A percentile compares a stretch with the other conserved stretches of the same genome.
Evolutionary conservation across 2,329 filamentous ascomycete species (phyloP).

Genomic region (Westerdykella sp.): DNA sequence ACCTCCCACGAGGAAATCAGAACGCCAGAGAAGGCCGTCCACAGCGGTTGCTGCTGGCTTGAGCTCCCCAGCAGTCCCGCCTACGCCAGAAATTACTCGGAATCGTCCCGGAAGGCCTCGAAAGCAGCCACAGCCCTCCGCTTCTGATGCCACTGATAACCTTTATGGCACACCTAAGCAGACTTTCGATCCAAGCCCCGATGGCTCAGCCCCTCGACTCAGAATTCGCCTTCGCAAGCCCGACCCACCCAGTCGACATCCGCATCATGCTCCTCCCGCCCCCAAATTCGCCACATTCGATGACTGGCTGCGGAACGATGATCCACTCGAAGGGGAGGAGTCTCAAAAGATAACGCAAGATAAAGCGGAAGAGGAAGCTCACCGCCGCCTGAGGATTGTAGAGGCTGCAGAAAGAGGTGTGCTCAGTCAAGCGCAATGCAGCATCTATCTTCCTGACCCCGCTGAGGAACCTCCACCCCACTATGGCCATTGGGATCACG

Average conservation of each 20-base stretch:
- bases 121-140: slow-evolving; percentile 13
- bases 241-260: slow-evolving; percentile 46
- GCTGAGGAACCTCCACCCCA: slow-evolving; percentile 68
- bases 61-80: slow-evolving; percentile 13
- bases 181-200: slow-evolving; percentile 10
- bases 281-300: slow-evolving; percentile 49
- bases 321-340: slow-evolving; percentile 42
- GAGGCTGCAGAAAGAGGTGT: slow-evolving; percentile 70
- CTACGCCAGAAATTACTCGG: slow-evolving; percentile 13
- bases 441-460: slow-evolving; percentile 65
- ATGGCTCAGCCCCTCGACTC: slow-evolving; percentile 27
- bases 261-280: slow-evolving; percentile 43
- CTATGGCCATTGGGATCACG: slow-evolving; percentile 82
- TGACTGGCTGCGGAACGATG: slow-evolving; percentile 58
- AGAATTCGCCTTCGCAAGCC: slow-evolving; percentile 49
- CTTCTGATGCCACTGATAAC: slow-evolving; percentile 12
- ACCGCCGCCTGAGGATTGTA: slow-evolving; percentile 62
- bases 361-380: slow-evolving; percentile 55
- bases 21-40: slow-evolving; percentile 24
- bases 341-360: slow-evolving; percentile 28
- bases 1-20: slow-evolving; percentile 27
- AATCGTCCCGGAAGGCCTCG: slow-evolving; percentile 21
- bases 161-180: slow-evolving; percentile 13
- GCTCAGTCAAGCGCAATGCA: slow-evolving; percentile 64
- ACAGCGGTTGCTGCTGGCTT: slow-evolving; percentile 8